A percentile compares a stretch with the other conserved stretches of the same genome.
These are phyloP conservation scores for Aspergillus nanangensis DNA, from an alignment of 495 filamentous ascomycete genomes.

Conservation along the genomic window DNA sequence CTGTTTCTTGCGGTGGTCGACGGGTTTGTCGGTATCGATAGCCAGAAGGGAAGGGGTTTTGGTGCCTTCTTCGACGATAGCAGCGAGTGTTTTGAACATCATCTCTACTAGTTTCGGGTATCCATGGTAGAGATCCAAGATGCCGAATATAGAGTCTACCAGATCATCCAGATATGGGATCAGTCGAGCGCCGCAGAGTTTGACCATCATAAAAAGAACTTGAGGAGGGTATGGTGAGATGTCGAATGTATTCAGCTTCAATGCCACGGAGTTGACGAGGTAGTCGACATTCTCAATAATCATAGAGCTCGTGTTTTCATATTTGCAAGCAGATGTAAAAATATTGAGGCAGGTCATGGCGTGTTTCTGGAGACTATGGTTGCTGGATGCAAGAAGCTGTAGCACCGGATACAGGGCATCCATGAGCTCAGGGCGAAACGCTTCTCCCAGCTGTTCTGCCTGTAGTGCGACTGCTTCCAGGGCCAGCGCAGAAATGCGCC, in stretches of 20 bases:
- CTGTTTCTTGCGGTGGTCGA: conserved; percentile 34
- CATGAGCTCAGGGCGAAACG: conserved; percentile 81
- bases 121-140: conserved; percentile 88
- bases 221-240: conserved; percentile 86
- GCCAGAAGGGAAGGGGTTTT: conserved; percentile 55
- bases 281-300: conserved; percentile 95
- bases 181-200: conserved; percentile 72
- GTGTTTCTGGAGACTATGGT: conserved; percentile 67
- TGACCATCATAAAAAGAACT: conserved; percentile 92
- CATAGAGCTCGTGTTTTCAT: conserved; percentile 67
- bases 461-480: conserved; percentile 71
- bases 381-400: conserved; percentile 74
- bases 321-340: conserved; percentile 70
- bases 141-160: conserved; percentile 81
- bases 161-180: conserved; percentile 91
- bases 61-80: conserved; percentile 76
- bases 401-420: conserved; percentile 88
- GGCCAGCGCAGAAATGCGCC: conserved; percentile 65
- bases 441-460: conserved; percentile 57
- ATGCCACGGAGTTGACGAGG: conserved; percentile 84
- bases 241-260: conserved; percentile 87
- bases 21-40: conserved; percentile 34
- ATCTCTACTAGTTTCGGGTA: conserved; percentile 82
- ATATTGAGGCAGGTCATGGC: conserved; percentile 80
- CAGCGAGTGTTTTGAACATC: conserved; percentile 75